phyloP scores from a whole-genome alignment of 2,329 filamentous ascomycete genomes.

The Orbilia oligospora region DNA sequence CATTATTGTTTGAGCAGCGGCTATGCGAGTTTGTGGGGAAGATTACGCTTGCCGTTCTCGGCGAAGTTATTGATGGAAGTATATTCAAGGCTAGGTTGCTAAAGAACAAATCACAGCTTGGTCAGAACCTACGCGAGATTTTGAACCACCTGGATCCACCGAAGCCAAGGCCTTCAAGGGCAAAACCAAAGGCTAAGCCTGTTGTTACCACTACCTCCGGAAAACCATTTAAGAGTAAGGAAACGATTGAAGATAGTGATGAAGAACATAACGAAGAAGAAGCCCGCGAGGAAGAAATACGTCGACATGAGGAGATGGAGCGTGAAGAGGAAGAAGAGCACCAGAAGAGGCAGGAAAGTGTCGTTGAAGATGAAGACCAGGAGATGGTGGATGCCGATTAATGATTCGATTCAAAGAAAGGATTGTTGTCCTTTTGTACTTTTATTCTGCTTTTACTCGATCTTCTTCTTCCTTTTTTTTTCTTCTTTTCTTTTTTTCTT shows the following conservation, averaged over 20 bases:
- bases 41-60: conserved; percentile 83
- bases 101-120: conserved; percentile 84
- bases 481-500: conserved; percentile 6
- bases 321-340: conserved; percentile 67
- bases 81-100: conserved; percentile 80
- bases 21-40: conserved; percentile 89
- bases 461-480: background rate
- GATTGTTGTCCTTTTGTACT: conserved; percentile 37
- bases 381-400: conserved; percentile 67
- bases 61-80: conserved; percentile 78
- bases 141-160: conserved; percentile 79
- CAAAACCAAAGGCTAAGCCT: conserved; percentile 70
- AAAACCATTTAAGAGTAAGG: conserved; percentile 68
- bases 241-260: conserved; percentile 67
- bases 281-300: conserved; percentile 67
- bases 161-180: conserved; percentile 68
- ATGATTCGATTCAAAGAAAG: conserved; percentile 15
- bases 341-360: conserved; percentile 65
- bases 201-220: conserved; percentile 66
- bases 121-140: conserved; percentile 87
- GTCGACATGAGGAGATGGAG: conserved; percentile 68
- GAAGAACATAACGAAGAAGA: conserved; percentile 68
- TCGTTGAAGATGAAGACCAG: conserved; percentile 69
- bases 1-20: conserved; percentile 78
- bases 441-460: conserved; percentile 26